Conservation (phyloP, 768 basidiomycete genomes). For the Trametes punicea region DNA sequence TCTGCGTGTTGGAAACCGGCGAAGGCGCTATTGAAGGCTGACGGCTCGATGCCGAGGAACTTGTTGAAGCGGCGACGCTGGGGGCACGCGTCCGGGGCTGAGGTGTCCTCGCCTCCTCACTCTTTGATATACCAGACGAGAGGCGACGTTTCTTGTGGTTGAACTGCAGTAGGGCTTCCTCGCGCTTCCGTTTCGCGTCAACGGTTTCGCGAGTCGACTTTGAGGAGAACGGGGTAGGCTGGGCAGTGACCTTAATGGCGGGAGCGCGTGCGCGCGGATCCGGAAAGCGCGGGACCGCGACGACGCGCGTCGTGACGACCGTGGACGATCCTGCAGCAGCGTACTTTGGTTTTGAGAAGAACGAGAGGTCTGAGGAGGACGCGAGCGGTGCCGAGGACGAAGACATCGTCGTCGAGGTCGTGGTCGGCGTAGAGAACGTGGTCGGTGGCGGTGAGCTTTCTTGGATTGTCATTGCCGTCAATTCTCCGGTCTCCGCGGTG, state of each 20-base stretch:
- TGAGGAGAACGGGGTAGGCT: slow-evolving; percentile 23
- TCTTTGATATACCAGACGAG: slow-evolving; percentile 9
- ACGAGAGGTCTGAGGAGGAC: slow-evolving; percentile 26
- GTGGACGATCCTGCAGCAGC: slow-evolving; percentile 21
- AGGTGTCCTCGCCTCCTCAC: not conserved
- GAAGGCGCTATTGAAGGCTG: slow-evolving; percentile 16
- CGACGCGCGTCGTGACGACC: slow-evolving; percentile 31
- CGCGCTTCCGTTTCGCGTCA: slow-evolving; percentile 21
- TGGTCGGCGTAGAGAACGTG: slow-evolving; percentile 8
- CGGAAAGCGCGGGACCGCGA: slow-evolving; percentile 19
- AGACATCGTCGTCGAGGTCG: slow-evolving; percentile 14
- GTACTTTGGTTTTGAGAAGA: slow-evolving; percentile 32
- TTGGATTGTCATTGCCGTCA: not conserved
- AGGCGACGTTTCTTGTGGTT: slow-evolving; percentile 28
- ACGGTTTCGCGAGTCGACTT: slow-evolving; percentile 16
- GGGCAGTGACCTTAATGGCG: slow-evolving; percentile 21
- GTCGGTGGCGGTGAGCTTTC: slow-evolving; percentile 15
- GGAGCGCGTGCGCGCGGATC: slow-evolving; percentile 20
- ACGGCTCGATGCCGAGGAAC: slow-evolving; percentile 8
- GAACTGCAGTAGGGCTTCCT: not conserved
- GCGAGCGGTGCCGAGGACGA: slow-evolving; percentile 17
- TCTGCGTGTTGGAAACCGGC: slow-evolving; percentile 24
- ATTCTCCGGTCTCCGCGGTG: not conserved
- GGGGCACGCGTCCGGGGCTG: slow-evolving; percentile 20
- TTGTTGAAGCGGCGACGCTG: slow-evolving; percentile 14